A percentile compares a stretch with the other conserved stretches of the same genome.
These are phyloP conservation scores for Zymoseptoria crescenta DNA, from an alignment of 2,329 filamentous ascomycete genomes.

Conservation along the genomic window DNA sequence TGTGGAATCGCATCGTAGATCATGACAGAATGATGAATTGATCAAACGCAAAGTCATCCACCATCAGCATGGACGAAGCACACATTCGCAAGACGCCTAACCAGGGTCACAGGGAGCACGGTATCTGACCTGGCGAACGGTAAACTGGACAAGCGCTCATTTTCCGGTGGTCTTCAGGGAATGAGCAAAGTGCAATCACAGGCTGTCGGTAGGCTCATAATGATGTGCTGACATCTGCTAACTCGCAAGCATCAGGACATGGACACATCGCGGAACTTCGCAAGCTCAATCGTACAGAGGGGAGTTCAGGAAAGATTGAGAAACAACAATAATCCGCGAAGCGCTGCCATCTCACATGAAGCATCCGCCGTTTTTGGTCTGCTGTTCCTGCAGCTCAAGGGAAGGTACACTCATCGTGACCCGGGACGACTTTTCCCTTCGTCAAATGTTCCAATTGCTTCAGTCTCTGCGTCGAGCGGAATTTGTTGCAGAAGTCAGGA, in stretches of 20 bases:
- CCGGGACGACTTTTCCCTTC: slow-evolving; percentile 28
- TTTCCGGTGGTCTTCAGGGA: not conserved
- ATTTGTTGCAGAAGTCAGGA: slow-evolving; percentile 11
- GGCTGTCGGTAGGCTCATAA: not conserved
- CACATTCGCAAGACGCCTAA: too few relatives aligned
- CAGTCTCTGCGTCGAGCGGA: slow-evolving; percentile 28
- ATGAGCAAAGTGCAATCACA: not conserved
- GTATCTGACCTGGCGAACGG: not conserved
- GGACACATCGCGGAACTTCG: not conserved
- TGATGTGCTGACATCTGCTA: not conserved
- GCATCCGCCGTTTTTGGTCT: slow-evolving; percentile 13
- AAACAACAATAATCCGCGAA: not conserved
- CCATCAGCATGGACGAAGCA: not conserved
- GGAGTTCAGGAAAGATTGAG: not conserved
- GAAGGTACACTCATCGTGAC: slow-evolving; percentile 30
- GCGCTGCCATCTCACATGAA: slow-evolving; percentile 9
- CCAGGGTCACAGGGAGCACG: not conserved
- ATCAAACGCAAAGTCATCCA: not conserved
- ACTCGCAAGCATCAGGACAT: not conserved
- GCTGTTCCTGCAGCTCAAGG: slow-evolving; percentile 11
- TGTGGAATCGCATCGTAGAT: not conserved
- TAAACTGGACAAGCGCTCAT: not conserved
- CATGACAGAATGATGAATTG: not conserved
- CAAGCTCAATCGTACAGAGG: too few relatives aligned
- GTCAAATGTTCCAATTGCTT: slow-evolving; percentile 27